phyloP scores from a whole-genome alignment of 352 stramenopile species.

The Phytophthora uliginosa region DNA sequence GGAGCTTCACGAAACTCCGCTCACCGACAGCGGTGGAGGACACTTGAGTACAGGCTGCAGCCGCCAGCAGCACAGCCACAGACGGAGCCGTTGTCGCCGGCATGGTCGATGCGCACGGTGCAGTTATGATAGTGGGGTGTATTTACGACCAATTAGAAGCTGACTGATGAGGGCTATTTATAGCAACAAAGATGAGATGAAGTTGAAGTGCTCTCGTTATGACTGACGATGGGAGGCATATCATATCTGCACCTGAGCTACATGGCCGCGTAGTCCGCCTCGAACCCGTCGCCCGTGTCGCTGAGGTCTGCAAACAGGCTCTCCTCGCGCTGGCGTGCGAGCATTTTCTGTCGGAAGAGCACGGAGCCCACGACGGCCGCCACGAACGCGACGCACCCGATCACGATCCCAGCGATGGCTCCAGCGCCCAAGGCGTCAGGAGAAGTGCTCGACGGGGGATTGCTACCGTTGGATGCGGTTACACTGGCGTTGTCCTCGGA shows the following conservation, averaged over 20 bases:
- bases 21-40: slow-evolving; percentile 1
- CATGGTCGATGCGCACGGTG: slow-evolving; percentile 10
- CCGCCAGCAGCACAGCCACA: slow-evolving; percentile 10
- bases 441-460: background rate
- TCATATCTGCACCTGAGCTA: slow-evolving; percentile 4
- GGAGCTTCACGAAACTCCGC: slow-evolving; percentile 36
- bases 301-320: slow-evolving; percentile 36
- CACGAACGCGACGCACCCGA: slow-evolving; percentile 29
- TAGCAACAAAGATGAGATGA: background rate
- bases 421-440: slow-evolving; percentile 6
- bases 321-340: slow-evolving; percentile 28
- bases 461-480: background rate
- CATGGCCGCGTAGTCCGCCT: slow-evolving; percentile 38
- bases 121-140: background rate
- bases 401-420: slow-evolving; percentile 25
- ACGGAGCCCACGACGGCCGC: slow-evolving; percentile 27
- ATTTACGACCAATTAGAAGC: slow-evolving; percentile 31
- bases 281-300: slow-evolving; percentile 21
- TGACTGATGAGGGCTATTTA: background rate
- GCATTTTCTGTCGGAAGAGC: slow-evolving; percentile 28
- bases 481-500: background rate
- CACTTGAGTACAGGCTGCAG: slow-evolving; percentile 2
- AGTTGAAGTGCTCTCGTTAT: background rate
- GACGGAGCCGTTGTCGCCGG: background rate
- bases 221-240: background rate